Percentiles rank a stretch among this genome's conserved stretches.
These are phyloP conservation scores for Alternaria brassicae DNA, from an alignment of 2,329 filamentous ascomycete species.

Conservation along the genomic window DNA sequence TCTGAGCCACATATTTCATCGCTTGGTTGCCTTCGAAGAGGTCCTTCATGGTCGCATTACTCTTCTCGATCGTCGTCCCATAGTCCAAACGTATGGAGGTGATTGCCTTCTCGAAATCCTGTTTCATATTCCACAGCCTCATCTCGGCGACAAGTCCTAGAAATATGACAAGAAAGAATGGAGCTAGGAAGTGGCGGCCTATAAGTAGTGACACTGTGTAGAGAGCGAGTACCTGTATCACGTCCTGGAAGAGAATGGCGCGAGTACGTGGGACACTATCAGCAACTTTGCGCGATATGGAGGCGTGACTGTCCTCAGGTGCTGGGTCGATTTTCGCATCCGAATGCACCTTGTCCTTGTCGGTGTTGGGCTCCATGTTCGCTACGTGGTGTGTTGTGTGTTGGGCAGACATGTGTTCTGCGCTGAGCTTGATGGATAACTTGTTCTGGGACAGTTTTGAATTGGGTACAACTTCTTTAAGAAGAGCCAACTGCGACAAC, in stretches of 20 bases:
- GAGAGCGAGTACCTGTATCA: not conserved
- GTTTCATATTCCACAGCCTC: not conserved
- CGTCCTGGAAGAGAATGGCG: not conserved
- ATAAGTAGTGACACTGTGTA: not conserved
- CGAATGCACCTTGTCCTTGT: rapidly evolving
- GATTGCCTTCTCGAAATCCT: not conserved
- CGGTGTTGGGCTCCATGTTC: not conserved
- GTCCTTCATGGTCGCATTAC: not conserved
- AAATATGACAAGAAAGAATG: not conserved
- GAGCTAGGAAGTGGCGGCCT: not conserved
- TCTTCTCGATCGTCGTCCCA: not conserved
- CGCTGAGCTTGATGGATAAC: too few relatives aligned
- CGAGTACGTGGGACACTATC: not conserved
- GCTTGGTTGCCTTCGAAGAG: not conserved
- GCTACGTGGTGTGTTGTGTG: not conserved
- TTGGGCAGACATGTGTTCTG: too few relatives aligned
- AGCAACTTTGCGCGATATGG: not conserved
- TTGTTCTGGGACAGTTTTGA: too few relatives aligned
- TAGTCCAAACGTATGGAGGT: not conserved
- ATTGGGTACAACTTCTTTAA: too few relatives aligned
- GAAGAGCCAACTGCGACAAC: not conserved
- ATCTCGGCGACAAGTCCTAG: not conserved
- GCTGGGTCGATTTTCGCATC: not conserved
- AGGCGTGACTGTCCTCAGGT: not conserved
- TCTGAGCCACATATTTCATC: not conserved